Evolutionary conservation across 108 stramenopile species (phyloP).

Genomic region (Nitzschia inconspicua): DNA sequence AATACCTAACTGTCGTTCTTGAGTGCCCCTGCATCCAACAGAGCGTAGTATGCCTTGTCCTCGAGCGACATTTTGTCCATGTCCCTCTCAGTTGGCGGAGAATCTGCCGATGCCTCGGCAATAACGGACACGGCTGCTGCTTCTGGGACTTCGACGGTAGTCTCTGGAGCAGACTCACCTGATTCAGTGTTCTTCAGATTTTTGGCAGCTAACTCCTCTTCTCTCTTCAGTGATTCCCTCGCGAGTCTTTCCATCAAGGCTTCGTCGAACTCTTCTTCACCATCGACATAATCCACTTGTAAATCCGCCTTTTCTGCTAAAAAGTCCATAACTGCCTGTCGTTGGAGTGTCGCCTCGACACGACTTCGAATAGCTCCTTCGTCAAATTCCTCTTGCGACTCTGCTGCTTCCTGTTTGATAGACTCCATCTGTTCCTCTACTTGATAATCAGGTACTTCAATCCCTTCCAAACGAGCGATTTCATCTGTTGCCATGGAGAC

Average conservation of each 20-base stretch:
- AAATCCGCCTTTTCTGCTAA: conserved; percentile 76
- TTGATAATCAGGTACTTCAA: conserved; percentile 77
- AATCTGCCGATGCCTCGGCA: conserved; percentile 21
- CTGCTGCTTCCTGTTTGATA: conserved; percentile 67
- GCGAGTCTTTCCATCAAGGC: conserved; percentile 76
- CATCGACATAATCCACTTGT: conserved; percentile 61
- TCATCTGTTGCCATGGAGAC: conserved; percentile 85
- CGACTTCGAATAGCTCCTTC: conserved; percentile 64
- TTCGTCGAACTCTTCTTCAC: conserved; percentile 72
- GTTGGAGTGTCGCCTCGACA: conserved; percentile 75
- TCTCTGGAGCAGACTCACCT: conserved; percentile 13
- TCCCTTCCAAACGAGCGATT: conserved; percentile 74
- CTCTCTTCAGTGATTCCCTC: conserved; percentile 64
- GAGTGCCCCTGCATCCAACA: conserved; percentile 25
- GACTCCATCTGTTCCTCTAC: conserved; percentile 79
- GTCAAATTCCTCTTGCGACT: conserved; percentile 62
- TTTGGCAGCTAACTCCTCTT: conserved; percentile 27
- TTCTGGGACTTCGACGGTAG: conserved; percentile 12
- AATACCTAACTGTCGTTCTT: too few relatives aligned
- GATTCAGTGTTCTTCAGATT: neutral
- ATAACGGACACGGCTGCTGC: conserved; percentile 14
- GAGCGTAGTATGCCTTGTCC: conserved; percentile 52
- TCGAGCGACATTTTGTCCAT: conserved; percentile 43
- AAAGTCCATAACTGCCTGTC: conserved; percentile 76
- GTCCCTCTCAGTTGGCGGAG: conserved; percentile 13